phyloP scores from a whole-genome alignment of 176 grass and related monocot species.

The Alopecurus myosuroides region DNA sequence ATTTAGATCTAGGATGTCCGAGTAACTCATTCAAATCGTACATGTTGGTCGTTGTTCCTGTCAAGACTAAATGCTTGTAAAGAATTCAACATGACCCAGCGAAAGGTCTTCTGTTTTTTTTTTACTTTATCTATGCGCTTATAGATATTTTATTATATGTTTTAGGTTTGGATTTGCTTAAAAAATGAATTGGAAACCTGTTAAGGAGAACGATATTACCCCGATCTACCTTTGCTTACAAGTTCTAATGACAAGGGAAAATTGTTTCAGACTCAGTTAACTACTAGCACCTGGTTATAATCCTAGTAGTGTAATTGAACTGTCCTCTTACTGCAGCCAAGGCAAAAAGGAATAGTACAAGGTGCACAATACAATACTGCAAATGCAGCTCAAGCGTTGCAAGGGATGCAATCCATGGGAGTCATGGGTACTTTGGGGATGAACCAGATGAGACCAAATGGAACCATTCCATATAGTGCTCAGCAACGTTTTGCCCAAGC shows the following conservation, averaged over 20 bases:
- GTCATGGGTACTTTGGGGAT: constrained; percentile 70
- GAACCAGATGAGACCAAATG: constrained; percentile 86
- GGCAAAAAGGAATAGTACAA: constrained; percentile 79
- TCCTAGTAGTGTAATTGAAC: not conserved
- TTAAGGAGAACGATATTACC: not conserved
- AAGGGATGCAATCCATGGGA: constrained; percentile 95
- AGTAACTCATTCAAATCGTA: not conserved
- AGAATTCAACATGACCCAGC: not conserved
- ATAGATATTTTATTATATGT: not conserved
- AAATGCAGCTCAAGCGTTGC: constrained; percentile 63
- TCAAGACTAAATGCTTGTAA: not conserved
- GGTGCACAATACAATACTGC: constrained; percentile 59
- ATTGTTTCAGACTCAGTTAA: not conserved
- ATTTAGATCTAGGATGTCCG: not conserved
- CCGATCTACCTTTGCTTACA: not conserved
- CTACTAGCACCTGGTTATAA: constrained; percentile 8
- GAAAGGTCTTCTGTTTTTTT: not conserved
- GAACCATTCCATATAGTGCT: constrained; percentile 61
- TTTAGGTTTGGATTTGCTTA: not conserved
- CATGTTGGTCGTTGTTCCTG: not conserved
- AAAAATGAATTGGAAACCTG: not conserved
- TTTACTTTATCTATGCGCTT: not conserved
- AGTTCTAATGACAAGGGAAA: not conserved
- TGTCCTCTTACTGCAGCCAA: constrained; percentile 57
- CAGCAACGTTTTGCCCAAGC: constrained; percentile 74